Conservation (phyloP, 2,329 filamentous ascomycete genomes). For the Pyricularia grisea region DNA sequence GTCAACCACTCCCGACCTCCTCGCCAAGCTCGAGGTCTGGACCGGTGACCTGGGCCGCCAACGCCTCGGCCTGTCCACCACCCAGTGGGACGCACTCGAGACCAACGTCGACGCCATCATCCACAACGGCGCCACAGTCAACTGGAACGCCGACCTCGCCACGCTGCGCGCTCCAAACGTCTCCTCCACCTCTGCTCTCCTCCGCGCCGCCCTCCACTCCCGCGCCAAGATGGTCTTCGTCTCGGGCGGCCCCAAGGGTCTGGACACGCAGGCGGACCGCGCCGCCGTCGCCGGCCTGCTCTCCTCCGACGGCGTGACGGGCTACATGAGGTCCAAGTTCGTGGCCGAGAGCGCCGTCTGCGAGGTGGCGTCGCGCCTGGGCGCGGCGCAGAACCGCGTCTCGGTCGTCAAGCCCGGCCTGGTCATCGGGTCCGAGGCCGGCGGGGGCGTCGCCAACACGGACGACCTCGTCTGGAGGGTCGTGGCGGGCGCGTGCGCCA, state of each 20-base stretch:
- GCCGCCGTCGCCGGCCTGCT: neutral
- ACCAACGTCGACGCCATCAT: constrained; percentile 37
- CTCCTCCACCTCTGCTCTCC: neutral
- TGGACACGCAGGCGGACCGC: neutral
- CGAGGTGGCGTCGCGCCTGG: neutral
- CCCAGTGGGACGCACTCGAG: neutral
- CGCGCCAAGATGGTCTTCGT: neutral
- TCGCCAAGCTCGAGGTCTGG: neutral
- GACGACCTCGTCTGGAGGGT: constrained; percentile 1
- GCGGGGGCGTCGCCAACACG: neutral
- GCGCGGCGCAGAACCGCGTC: neutral
- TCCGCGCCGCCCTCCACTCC: neutral
- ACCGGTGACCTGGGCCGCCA: neutral
- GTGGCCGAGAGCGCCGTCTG: neutral
- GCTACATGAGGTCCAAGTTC: neutral
- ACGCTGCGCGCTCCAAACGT: neutral
- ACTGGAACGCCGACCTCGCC: constrained; percentile 1
- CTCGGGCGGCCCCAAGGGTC: neutral
- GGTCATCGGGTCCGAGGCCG: neutral
- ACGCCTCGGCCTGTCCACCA: neutral
- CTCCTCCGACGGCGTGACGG: neutral
- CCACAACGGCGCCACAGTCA: constrained; percentile 28
- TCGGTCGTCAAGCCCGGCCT: constrained; percentile 2
- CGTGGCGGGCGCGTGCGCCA: neutral
- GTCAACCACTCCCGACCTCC: neutral